phyloP scores from a whole-genome alignment of 768 basidiomycete species.

The Pleurotus citrinopileatus region DNA sequence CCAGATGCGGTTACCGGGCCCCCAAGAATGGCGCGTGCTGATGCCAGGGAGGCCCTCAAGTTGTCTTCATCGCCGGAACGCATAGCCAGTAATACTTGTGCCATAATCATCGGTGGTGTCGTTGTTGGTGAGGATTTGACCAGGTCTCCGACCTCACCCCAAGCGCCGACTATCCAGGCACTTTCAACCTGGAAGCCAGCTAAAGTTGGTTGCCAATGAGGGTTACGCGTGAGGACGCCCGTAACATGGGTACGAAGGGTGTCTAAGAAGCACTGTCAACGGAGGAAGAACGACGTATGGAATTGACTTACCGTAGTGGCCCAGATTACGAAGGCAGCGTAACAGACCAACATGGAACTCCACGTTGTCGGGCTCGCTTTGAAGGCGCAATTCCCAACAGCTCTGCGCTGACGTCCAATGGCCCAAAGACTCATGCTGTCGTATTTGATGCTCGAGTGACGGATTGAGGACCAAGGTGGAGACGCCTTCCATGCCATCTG shows the following conservation, averaged over 20 bases:
- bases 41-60: slow-evolving; percentile 49
- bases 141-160: slow-evolving; percentile 74
- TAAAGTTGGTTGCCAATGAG: slow-evolving; percentile 76
- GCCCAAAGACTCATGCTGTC: slow-evolving; percentile 96
- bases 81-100: slow-evolving; percentile 78
- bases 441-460: slow-evolving; percentile 91
- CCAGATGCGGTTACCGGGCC: slow-evolving; percentile 81
- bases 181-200: slow-evolving; percentile 89
- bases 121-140: slow-evolving; percentile 47
- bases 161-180: slow-evolving; percentile 95
- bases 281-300: neutral
- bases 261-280: slow-evolving; percentile 45
- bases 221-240: slow-evolving; percentile 83
- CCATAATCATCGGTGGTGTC: slow-evolving; percentile 69
- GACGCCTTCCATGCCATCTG: slow-evolving; percentile 98
- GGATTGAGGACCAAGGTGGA: slow-evolving; percentile 87
- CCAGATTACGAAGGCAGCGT: slow-evolving; percentile 88
- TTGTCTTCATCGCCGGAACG: slow-evolving; percentile 45
- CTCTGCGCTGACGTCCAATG: slow-evolving; percentile 98
- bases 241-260: slow-evolving; percentile 92
- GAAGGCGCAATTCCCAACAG: slow-evolving; percentile 96
- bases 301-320: slow-evolving; percentile 84
- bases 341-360: slow-evolving; percentile 87
- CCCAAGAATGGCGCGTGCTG: slow-evolving; percentile 73
- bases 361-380: slow-evolving; percentile 86